Conservation (phyloP, 352 stramenopile species). For the Phytopythium sindhum region DNA sequence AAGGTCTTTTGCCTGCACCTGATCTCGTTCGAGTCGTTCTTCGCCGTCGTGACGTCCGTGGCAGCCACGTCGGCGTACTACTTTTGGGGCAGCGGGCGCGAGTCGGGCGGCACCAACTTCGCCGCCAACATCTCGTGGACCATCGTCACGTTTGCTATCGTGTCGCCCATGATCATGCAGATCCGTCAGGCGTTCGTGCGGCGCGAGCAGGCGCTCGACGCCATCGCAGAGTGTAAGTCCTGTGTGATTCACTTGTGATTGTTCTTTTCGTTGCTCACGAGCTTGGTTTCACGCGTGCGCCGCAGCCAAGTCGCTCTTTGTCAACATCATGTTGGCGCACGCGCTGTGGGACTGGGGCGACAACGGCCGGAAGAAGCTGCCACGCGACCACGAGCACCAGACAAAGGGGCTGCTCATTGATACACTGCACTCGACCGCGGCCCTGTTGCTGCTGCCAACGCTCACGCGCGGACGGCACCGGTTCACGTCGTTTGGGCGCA, state of each 20-base stretch:
- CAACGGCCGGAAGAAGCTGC: constrained; percentile 55
- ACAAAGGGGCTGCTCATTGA: constrained; percentile 57
- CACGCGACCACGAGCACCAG: constrained; percentile 37
- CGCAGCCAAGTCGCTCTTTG: constrained; percentile 55
- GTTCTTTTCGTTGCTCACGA: background rate
- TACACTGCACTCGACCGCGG: constrained; percentile 41
- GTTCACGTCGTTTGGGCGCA: constrained; percentile 48
- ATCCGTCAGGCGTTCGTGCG: constrained; percentile 79
- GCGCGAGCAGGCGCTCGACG: constrained; percentile 64
- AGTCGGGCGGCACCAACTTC: constrained; percentile 35
- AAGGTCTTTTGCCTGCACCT: constrained; percentile 78
- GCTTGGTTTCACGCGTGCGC: constrained; percentile 9
- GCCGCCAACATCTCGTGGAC: constrained; percentile 85
- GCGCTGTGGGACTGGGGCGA: constrained; percentile 81
- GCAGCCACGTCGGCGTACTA: constrained; percentile 70
- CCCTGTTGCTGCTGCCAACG: constrained; percentile 62
- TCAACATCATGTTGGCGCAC: constrained; percentile 75
- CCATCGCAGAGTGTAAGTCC: constrained; percentile 56
- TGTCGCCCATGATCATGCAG: constrained; percentile 88
- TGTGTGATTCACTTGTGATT: background rate
- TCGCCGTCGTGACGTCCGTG: constrained; percentile 64
- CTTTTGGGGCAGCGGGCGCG: constrained; percentile 33
- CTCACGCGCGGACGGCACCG: constrained; percentile 68
- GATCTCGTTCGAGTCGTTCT: constrained; percentile 72
- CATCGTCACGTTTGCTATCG: constrained; percentile 76